phyloP scores from a whole-genome alignment of 352 stramenopile genomes.

The Phytopythium ostracodes region DNA sequence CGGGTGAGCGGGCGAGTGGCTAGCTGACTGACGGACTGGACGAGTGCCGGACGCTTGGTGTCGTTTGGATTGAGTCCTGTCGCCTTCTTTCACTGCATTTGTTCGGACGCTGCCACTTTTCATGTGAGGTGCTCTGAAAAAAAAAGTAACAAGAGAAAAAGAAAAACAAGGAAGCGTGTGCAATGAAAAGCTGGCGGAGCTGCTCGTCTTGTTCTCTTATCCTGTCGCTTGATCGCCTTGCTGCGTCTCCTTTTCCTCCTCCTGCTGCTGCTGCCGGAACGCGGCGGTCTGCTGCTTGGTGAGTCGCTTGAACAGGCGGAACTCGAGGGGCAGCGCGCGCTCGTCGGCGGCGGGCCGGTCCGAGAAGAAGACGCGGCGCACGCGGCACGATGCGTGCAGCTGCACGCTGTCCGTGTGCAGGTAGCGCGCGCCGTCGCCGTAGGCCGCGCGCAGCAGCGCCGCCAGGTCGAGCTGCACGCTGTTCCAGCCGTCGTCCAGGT shows the following conservation, averaged over 20 bases:
- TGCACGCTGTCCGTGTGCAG: slow-evolving; percentile 35
- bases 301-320: slow-evolving; percentile 47
- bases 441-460: slow-evolving; percentile 34
- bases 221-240: neutral
- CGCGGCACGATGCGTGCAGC: slow-evolving; percentile 53
- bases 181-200: neutral
- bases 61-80: no score
- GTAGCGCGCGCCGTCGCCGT: slow-evolving; percentile 31
- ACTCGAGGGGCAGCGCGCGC: slow-evolving; percentile 33
- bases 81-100: neutral
- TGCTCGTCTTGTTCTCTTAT: neutral
- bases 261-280: slow-evolving; percentile 9
- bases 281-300: slow-evolving; percentile 24
- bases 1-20: neutral
- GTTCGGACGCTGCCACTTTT: neutral
- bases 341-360: slow-evolving; percentile 25
- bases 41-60: no score
- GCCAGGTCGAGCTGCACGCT: slow-evolving; percentile 52
- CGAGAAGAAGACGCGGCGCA: slow-evolving; percentile 54
- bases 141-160: neutral
- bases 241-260: slow-evolving; percentile 5
- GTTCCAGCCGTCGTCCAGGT: slow-evolving; percentile 48
- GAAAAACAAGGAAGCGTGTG: neutral
- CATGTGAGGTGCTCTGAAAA: neutral
- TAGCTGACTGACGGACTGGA: no score